Base-by-base conservation (phyloP, 495 filamentous ascomycete species). In the Hypoxylon cercidicola region DNA sequence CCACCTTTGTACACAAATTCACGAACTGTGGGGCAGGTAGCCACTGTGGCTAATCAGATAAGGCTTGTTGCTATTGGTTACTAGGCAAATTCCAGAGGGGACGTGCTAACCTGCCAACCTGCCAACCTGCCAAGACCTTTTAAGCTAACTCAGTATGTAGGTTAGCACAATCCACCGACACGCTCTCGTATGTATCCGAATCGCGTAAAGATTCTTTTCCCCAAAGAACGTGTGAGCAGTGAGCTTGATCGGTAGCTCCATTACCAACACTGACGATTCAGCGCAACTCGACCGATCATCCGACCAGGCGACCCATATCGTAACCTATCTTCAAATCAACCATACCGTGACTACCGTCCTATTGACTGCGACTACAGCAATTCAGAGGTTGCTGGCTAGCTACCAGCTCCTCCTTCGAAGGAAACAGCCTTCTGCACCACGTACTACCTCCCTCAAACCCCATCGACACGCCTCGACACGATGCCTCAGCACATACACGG, bases 321-420 rank as follows among this genome's bases (percentile, higher is more conserved):
- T 7, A 9, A 41, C 50, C 11, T 20, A n/a, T 20, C 21, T 19
- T 8, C 11, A 12, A 57, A 21, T 34, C 30, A 19, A 63, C 28
- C 48, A 39, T 34, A 46, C n/a, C 13, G 13, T 19, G 9, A 44
- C n/a, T 21, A n/a, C 11, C 47, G 16, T 44, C 51, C 21, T 23
- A 23, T 37, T 52, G 18, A 46, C 20, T 45, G 46, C 43, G 55
- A 55, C 16, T 39, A 35, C 44, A 28, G 50, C 61, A 37, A 64
- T 28, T 61, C 52, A 55, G 58, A 73, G 66, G 71, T 71, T 73
- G 71, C 71, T 71, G 59, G 64, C 48, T 69, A 56, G 61, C 55
- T 56, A 60, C 59, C 65, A 64, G 65, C 65, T 68, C 60, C 60
- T 59, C 54, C 50, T 47, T 39, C 44, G 28, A 60, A 39, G n/a